Percentiles rank a stretch among this genome's conserved stretches.
These are phyloP conservation scores for Pyricularia sp. DNA, from an alignment of 2,329 filamentous ascomycete species.

Conservation along the genomic window DNA sequence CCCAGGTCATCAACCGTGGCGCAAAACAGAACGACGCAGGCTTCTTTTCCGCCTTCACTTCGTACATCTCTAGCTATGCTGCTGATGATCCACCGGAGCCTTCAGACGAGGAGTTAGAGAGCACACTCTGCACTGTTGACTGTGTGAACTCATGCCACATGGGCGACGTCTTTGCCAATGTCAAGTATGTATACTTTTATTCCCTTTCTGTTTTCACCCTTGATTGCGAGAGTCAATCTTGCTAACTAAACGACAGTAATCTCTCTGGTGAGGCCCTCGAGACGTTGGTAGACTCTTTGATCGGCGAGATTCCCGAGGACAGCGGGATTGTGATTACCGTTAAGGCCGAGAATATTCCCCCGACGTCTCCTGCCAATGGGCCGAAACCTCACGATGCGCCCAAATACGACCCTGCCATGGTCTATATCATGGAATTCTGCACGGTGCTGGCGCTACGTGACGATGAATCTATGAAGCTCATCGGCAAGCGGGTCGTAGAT, in stretches of 20 bases:
- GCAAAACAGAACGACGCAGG: constrained; percentile 70
- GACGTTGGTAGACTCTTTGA: constrained; percentile 58
- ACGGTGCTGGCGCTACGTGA: constrained; percentile 75
- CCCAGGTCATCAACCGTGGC: constrained; percentile 84
- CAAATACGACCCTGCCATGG: constrained; percentile 74
- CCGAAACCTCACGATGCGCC: constrained; percentile 47
- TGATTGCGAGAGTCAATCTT: constrained; percentile 1
- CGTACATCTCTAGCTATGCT: constrained; percentile 97
- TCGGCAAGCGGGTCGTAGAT: constrained; percentile 74
- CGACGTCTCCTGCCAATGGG: constrained; percentile 44
- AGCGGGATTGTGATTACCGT: constrained; percentile 75
- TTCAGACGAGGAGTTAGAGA: constrained; percentile 93
- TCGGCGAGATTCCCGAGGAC: constrained; percentile 74
- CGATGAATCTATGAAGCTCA: constrained; percentile 56
- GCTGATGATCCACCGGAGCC: constrained; percentile 96
- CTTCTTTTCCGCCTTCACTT: constrained; percentile 88
- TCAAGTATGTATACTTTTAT: constrained; percentile 48
- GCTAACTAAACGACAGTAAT: constrained; percentile 18
- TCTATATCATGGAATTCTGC: constrained; percentile 86
- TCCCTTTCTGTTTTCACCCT: background rate
- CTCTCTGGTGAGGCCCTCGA: constrained; percentile 27
- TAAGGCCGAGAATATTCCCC: constrained; percentile 69
- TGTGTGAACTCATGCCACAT: constrained; percentile 88
- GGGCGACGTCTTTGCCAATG: constrained; percentile 71
- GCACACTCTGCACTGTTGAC: constrained; percentile 87